Evolutionary conservation across 192 early-diverging fungal species (phyloP).

Genomic region (Powellomyces hirtus): DNA sequence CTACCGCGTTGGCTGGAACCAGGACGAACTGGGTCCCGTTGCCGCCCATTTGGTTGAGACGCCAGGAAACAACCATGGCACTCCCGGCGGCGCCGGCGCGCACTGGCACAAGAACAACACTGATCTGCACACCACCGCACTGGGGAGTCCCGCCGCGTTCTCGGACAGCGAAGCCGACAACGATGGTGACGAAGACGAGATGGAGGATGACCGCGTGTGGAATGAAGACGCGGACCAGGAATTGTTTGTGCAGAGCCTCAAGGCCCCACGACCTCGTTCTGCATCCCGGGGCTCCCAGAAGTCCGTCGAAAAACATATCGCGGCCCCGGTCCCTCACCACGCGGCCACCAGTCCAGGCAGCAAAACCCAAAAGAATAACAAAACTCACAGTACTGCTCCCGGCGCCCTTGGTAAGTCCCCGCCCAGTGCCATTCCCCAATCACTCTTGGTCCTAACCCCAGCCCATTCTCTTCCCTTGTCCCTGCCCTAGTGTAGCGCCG

Average conservation of each 20-base stretch:
- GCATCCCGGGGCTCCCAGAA: not conserved
- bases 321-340: not conserved
- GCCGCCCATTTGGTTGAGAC: not conserved
- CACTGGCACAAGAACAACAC: not conserved
- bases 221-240: slow-evolving; percentile 14
- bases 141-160: not conserved
- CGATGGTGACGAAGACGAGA: slow-evolving; percentile 18
- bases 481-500: too few relatives aligned
- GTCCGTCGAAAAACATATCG: not conserved
- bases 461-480: too few relatives aligned
- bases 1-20: slow-evolving; percentile 30
- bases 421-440: too few relatives aligned
- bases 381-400: not conserved
- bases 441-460: too few relatives aligned
- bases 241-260: slow-evolving; percentile 8
- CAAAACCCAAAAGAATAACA: not conserved
- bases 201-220: slow-evolving; percentile 20
- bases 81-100: not conserved
- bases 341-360: not conserved
- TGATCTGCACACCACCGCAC: not conserved
- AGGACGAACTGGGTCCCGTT: slow-evolving; percentile 2
- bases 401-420: not conserved
- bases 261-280: slow-evolving; percentile 8
- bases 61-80: not conserved
- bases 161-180: not conserved